Base-by-base conservation (phyloP, 1,284 basidiomycete genomes). In the Cryptococcus neoformans region DNA sequence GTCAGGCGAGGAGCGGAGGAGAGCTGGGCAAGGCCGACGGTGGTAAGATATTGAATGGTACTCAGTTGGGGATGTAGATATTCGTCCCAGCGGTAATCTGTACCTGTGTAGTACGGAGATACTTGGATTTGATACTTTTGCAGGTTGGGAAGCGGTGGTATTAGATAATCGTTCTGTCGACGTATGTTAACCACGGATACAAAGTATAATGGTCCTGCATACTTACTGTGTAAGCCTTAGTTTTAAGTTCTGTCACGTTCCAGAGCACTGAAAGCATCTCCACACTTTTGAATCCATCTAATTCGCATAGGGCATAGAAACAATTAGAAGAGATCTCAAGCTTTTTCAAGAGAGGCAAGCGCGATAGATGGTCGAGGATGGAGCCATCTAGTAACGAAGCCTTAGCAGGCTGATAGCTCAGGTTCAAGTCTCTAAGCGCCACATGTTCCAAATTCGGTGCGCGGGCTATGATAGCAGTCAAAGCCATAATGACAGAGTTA, bases 111-210 rank as follows among this genome's bases (percentile, higher is more conserved):
- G 47, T 58, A 46, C 7, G 44, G 12, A 8, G 49, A 58, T n/a
- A 58, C 21, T 7, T 54, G 16, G 38, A 59, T 39, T 3, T 55
- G 54, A 28, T 59, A 59, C 48, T 34, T 46, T 17, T 37, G 16
- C 10, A 59, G 38, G 12, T 49, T 54, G 8, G 54, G 53, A n/a
- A 59, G 40, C 4, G 54, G 42, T 9, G 57, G 57, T 16, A 59
- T 53, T 17, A 59, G 37, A 8, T 12, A 14, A 8, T 34, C 44
- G 36, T 56, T n/a, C 38, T 38, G n/a, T 11, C 40, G 52, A 21
- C 21, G 17, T 12, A 48, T 12, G 42, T 50, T 49, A 38, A 34
- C 35, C 17, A 21, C 36, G 12, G 12, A 11, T n/a, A 11, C 17
- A 11, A 49, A 8, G 14, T 9, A 28, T 8, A 34, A 28, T 9